These are phyloP conservation scores for Avicennia marina DNA, from an alignment of 257 asterid genomes.

Conservation along the genomic window DNA sequence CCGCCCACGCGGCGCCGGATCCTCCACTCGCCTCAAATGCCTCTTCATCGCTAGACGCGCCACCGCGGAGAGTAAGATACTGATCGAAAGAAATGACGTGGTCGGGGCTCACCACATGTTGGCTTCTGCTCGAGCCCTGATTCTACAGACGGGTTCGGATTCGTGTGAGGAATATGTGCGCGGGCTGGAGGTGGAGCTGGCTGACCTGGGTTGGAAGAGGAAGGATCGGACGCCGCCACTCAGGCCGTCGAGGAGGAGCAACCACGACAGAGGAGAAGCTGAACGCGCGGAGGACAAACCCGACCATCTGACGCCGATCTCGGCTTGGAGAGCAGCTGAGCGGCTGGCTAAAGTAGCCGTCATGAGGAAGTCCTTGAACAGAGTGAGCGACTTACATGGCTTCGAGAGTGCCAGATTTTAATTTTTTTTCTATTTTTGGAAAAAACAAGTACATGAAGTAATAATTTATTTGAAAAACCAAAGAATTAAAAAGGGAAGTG, in stretches of 20 bases:
- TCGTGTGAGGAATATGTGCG: constrained; percentile 60
- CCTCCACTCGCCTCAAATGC: constrained; percentile 49
- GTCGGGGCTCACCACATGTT: constrained; percentile 63
- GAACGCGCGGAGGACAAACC: constrained; percentile 43
- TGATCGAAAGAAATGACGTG: constrained; percentile 45
- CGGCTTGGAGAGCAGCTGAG: constrained; percentile 99
- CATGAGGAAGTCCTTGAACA: constrained; percentile 84
- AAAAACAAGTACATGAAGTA: too few relatives aligned
- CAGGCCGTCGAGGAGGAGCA: constrained; percentile 25
- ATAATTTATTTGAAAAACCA: too few relatives aligned
- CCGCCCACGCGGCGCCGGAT: constrained; percentile 45
- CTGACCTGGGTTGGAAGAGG: constrained; percentile 45
- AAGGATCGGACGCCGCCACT: constrained; percentile 25
- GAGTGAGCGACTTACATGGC: constrained; percentile 97
- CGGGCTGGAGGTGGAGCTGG: constrained; percentile 74
- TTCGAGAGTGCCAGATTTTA: constrained; percentile 97
- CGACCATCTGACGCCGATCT: constrained; percentile 92
- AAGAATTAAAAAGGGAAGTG: too few relatives aligned
- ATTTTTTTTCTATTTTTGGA: not conserved
- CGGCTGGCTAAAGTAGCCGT: constrained; percentile 97
- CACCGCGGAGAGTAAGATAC: constrained; percentile 57
- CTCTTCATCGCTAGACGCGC: constrained; percentile 60
- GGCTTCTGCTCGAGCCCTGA: constrained; percentile 54
- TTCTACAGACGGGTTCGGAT: constrained; percentile 49
- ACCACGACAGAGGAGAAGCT: too few relatives aligned